These are phyloP conservation scores for Brassica incana DNA, from an alignment of 345 rosid species.

Conservation along the genomic window DNA sequence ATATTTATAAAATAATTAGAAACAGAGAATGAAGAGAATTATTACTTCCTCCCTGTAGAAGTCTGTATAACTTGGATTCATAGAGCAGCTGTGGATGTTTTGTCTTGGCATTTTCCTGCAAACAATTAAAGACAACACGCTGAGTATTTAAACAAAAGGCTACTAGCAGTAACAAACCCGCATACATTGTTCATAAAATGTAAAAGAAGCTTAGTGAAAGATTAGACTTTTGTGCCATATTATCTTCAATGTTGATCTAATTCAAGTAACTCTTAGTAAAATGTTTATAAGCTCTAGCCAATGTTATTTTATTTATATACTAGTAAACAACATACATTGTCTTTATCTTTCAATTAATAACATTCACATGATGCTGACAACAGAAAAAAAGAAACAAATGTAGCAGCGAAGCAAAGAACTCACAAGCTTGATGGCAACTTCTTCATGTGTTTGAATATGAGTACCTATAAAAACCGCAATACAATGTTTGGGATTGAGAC, in stretches of 20 bases:
- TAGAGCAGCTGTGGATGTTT: conserved; percentile 89
- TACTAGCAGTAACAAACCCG: not conserved
- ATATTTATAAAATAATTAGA: conserved; percentile 25
- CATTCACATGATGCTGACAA: not conserved
- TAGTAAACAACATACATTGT: conserved; percentile 25
- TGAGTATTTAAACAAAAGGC: not conserved
- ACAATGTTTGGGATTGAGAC: not conserved
- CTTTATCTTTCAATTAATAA: conserved; percentile 1
- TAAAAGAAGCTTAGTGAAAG: not conserved
- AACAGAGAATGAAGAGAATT: not conserved
- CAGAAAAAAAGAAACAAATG: not conserved
- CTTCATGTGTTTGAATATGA: conserved; percentile 82
- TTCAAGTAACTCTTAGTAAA: conserved; percentile 18
- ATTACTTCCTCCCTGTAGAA: conserved; percentile 94
- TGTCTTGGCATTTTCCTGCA: conserved; percentile 84
- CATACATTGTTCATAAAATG: not conserved
- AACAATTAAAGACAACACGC: not conserved
- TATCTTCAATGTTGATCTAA: not conserved
- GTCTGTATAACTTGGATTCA: conserved; percentile 83
- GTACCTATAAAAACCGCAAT: conserved; percentile 56
- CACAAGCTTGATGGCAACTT: conserved; percentile 95
- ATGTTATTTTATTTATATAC: not conserved
- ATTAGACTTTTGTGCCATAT: not conserved
- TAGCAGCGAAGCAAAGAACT: conserved; percentile 36
- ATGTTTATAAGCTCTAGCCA: not conserved